Conservation (phyloP, 2,329 filamentous ascomycete genomes). For the Zymoseptoria brevis region DNA sequence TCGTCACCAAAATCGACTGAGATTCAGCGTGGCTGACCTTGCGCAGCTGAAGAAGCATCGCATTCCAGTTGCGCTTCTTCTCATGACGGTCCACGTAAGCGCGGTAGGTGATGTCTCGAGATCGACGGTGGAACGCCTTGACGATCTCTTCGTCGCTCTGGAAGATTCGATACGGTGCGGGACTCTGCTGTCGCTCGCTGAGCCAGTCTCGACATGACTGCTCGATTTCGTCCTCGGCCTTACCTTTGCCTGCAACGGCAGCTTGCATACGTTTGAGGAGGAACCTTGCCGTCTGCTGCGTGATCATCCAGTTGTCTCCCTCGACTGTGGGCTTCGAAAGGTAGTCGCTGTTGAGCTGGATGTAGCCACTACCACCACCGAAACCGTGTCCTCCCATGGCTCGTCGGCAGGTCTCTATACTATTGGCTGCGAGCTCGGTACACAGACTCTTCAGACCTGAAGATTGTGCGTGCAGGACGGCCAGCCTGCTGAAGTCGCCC, state of each 20-base stretch:
- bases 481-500: slow-evolving; percentile 43
- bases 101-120: slow-evolving; percentile 36
- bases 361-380: slow-evolving; percentile 45
- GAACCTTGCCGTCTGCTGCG: slow-evolving; percentile 44
- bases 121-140: slow-evolving; percentile 39
- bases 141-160: slow-evolving; percentile 35
- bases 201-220: slow-evolving; percentile 36
- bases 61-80: slow-evolving; percentile 42
- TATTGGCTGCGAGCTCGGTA: slow-evolving; percentile 46
- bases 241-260: slow-evolving; percentile 30
- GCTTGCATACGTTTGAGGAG: slow-evolving; percentile 46
- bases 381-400: slow-evolving; percentile 50
- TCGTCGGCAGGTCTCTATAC: slow-evolving; percentile 47
- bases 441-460: slow-evolving; percentile 48
- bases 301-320: slow-evolving; percentile 52
- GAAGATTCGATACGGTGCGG: slow-evolving; percentile 26
- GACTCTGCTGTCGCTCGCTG: slow-evolving; percentile 23
- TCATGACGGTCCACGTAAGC: slow-evolving; percentile 40
- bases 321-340: slow-evolving; percentile 49
- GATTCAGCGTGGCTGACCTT: slow-evolving; percentile 40
- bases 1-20: slow-evolving; percentile 41
- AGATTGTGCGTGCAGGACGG: slow-evolving; percentile 47
- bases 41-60: slow-evolving; percentile 37
- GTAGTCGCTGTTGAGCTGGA: slow-evolving; percentile 45
- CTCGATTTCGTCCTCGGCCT: slow-evolving; percentile 34